Evolutionary conservation across 768 basidiomycete species (phyloP).

Genomic region (Auricularia cornea): DNA sequence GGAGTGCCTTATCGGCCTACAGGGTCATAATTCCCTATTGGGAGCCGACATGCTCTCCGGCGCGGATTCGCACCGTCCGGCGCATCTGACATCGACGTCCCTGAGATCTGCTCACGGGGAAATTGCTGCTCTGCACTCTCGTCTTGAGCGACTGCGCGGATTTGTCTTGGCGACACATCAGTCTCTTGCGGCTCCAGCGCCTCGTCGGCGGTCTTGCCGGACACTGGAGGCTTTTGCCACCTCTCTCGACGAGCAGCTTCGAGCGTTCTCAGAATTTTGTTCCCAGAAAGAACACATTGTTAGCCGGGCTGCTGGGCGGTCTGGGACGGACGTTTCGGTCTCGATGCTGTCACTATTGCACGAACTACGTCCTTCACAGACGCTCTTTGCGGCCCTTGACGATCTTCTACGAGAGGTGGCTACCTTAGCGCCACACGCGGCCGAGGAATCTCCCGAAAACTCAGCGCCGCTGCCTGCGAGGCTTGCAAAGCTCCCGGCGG

Average conservation of each 20-base stretch:
- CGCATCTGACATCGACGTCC: constrained; percentile 58
- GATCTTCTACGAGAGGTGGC: constrained; percentile 34
- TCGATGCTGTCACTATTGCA: constrained; percentile 59
- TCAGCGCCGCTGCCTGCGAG: constrained; percentile 34
- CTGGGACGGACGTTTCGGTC: constrained; percentile 19
- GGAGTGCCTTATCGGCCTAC: constrained; percentile 66
- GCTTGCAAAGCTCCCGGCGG: constrained; percentile 36
- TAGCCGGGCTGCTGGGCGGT: constrained; percentile 43
- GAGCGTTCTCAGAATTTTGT: constrained; percentile 60
- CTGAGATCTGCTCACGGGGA: constrained; percentile 56
- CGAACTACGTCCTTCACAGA: constrained; percentile 50
- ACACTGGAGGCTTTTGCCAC: constrained; percentile 81
- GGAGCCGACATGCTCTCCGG: constrained; percentile 18
- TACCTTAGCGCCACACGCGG: neutral
- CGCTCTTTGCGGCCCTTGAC: constrained; percentile 50
- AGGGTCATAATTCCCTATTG: constrained; percentile 38
- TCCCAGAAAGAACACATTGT: constrained; percentile 59
- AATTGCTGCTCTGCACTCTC: constrained; percentile 54
- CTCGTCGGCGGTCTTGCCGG: neutral
- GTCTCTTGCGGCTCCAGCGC: constrained; percentile 8
- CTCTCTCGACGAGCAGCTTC: constrained; percentile 55
- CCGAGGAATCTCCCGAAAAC: neutral
- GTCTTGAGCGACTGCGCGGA: constrained; percentile 48
- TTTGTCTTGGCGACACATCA: constrained; percentile 32
- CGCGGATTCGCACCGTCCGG: constrained; percentile 29